Base-by-base conservation (phyloP, 192 early-diverging fungal genomes). In the Backusella luteola region DNA sequence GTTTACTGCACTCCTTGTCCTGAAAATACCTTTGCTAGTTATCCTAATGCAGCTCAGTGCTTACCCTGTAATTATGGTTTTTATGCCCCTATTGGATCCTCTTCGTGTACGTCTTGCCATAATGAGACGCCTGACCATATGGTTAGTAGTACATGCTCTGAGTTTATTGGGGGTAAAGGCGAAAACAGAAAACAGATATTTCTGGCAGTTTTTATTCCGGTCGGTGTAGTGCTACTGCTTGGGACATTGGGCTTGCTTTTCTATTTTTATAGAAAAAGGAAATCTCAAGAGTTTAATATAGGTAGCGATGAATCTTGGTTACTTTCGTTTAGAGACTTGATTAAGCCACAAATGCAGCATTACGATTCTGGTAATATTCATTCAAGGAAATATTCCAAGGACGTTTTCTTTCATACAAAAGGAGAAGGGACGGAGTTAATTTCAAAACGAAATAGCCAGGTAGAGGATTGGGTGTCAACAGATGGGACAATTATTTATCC, bases 141-240 rank as follows among this genome's bases (percentile, higher is more conserved):
- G 15, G 36, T 56, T 9, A 46, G 36, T 14, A 41, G 32, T n/a
- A 34, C 42, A 39, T 77, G 76, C 29, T 23, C 36, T 26, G 2
- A 14, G 9, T 77, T 63, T 39, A 19, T 77, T 42, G 14, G 19
- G 1, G 15, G 36, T 32, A n/a, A 71, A 46, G 12, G 66, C 4
- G 38, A 15, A 21, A n/a, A 12, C 17, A 17, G 39, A 14, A 59
- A 26, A n/a, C 69, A 56, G 12, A 2, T 72, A 36, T 42, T 44
- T 6, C 14, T 77, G 44, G 44, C 76, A 1, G 63, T 77, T 34
- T 52, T 77, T 39, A 70, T 77, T 34, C 76, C 76, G 23, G 63
- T 77, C 41, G 46, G 69, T 11, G 6, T 72, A 12, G 14, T 49
- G 23, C 11, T 77, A 1, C 4, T 72, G 8, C 7, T 52, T 6